A percentile compares a stretch with the other conserved stretches of the same genome.
Evolutionary conservation across 371 early-diverging fungal genomes (phyloP).

Genomic region (Rhizomucor pusillus): DNA sequence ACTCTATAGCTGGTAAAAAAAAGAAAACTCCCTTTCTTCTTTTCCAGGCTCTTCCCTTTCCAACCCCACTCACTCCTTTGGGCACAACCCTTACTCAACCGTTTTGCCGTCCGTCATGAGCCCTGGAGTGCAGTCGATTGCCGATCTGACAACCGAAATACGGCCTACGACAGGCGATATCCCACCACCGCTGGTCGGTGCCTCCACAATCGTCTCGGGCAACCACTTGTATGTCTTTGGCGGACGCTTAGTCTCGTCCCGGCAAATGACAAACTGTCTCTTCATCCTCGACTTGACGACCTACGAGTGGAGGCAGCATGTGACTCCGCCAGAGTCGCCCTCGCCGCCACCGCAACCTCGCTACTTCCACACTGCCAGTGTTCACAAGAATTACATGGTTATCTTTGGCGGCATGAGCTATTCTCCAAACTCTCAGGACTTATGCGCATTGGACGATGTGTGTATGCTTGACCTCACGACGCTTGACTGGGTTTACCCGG

Average conservation of each 20-base stretch:
- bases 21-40: background rate
- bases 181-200: conserved; percentile 74
- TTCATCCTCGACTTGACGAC: conserved; percentile 63
- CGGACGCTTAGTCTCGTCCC: conserved; percentile 64
- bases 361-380: conserved; percentile 78
- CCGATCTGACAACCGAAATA: conserved; percentile 71
- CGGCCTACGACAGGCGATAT: conserved; percentile 58
- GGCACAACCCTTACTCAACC: too few species aligned
- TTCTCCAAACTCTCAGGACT: conserved; percentile 15
- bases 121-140: conserved; percentile 59
- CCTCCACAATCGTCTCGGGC: conserved; percentile 58
- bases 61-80: too few species aligned
- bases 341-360: conserved; percentile 48
- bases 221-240: conserved; percentile 69
- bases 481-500: conserved; percentile 56
- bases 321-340: conserved; percentile 26
- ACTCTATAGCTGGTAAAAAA: too few species aligned
- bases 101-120: conserved; percentile 20
- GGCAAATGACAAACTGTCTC: conserved; percentile 66
- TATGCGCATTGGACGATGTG: conserved; percentile 64
- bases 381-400: conserved; percentile 53
- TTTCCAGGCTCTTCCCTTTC: too few species aligned
- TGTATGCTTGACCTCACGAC: conserved; percentile 57
- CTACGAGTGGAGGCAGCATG: conserved; percentile 50
- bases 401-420: conserved; percentile 71